Base-by-base conservation (phyloP, 805 yeast species). In the Kuraishia ogatae region DNA sequence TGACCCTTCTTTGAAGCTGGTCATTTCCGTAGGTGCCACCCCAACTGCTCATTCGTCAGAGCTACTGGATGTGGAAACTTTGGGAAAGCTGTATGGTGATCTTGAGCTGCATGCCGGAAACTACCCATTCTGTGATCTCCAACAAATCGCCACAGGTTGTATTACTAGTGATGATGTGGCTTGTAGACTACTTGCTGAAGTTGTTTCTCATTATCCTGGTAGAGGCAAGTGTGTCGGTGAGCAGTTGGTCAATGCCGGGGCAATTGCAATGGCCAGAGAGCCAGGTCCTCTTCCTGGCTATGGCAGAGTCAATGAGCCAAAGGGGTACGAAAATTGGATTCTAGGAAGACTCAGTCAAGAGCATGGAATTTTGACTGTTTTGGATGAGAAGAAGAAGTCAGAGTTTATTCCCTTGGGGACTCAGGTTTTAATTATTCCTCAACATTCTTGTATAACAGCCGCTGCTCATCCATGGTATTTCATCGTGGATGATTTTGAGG, bases 91-190 rank as follows among this genome's bases (percentile, higher is more conserved):
- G 19, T 57, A 60, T 20, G 84, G 83, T 4, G 62, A 64, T 1
- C 68, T 87, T 47, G 94, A 87, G 63, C 65, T 87, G 20, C 96
- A 87, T 65, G 92, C 93, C 20, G 96, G 96, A 15, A 87, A 87
- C 64, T 87, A 84, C 63, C 78, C 85, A 2, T 78, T 83, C 63
- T 82, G 87, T 62, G 96, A 88, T 64, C 69, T 86, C 54, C 96
- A 88, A 64, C 94, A 88, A 65, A 75, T 83, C 19, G 78, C 88
- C 11, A 88, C 94, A 0, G 80, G 81, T 0, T 80, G 86, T 59
- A 74, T 85, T 15, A 61, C 68, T 1, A 62, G 64, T 20, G 68
- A 70, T 1, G 71, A 76, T 49, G 74, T 85, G 43, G 77, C 90
- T 0, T 71, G 80, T 23, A 68, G 67, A 23, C 83, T 85, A 2